Base-by-base conservation (phyloP, 331 rosid genomes). In the Arachis monticola region DNA sequence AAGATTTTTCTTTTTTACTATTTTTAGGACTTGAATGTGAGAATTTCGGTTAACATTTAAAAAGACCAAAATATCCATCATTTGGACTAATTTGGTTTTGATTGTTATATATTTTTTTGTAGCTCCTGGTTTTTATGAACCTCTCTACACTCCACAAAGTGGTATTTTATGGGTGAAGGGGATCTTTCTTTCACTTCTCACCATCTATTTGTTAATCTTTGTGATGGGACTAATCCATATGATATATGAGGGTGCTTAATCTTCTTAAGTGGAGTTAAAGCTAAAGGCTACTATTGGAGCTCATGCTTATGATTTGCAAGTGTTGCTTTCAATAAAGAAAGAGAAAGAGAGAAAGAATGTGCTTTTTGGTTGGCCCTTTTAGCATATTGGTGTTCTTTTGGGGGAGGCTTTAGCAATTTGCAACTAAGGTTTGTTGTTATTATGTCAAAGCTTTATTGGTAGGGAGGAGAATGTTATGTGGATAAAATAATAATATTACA, bases 271-370 rank as follows among this genome's bases (percentile, higher is more conserved):
- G 80, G 76, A 85, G 70, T 67, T 66, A 73, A 83, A 73, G 74
- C 57, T 53, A 47, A 64, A 77, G 60, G 64, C 60, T 52, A 60
- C 47, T 56, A 45, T 45, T 45, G 48, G 62, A 65, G 42, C 46
- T 63, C 69, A 77, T 69, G 72, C 75, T 83, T 76, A 82, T 80
- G 80, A 91, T 87, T 88, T 77, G 75, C 69, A 64, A 51, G 85
- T 85, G 81, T 82, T 79, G 77, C 83, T 81, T 74, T 81, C 67
- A 73, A 68, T 22, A 63, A 30, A 65, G 46, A 67, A 38, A 78
- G 62, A 73, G 65, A 62, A 64, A 50, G 45, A 76, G n/a, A 50
- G 55, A 50, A 2, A 50, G 10, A 60, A 63, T 13, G 22, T 10
- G 64, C 46, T 30, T 77, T 82, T 68, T 44, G 44, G 80, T 57